Conservation (phyloP, 2,329 filamentous ascomycete species). For the Penicillium frequentans region DNA sequence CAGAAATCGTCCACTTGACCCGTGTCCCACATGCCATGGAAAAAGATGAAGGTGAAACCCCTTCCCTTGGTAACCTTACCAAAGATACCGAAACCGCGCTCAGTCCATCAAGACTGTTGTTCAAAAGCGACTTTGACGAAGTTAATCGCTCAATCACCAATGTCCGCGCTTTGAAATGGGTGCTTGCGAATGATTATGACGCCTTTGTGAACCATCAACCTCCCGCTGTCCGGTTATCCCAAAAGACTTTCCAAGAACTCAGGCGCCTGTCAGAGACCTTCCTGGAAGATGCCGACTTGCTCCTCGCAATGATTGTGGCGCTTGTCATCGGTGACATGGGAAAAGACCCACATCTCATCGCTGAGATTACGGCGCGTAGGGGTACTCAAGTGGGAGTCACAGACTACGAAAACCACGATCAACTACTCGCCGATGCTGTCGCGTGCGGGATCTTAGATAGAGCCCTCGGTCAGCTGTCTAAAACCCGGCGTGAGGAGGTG, state of each 20-base stretch:
- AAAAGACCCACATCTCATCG: neutral
- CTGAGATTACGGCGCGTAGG: neutral
- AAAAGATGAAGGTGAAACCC: neutral
- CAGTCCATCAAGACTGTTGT: neutral
- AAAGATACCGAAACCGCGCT: neutral
- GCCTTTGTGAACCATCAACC: neutral
- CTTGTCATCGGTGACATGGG: neutral
- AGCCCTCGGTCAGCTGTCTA: neutral
- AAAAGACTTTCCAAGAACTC: neutral
- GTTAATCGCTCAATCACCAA: conserved; percentile 1
- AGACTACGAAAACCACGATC: neutral
- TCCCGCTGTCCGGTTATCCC: neutral
- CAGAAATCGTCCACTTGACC: neutral
- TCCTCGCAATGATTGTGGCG: neutral
- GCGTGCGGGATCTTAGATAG: neutral
- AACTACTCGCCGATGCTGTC: neutral
- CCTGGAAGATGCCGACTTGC: neutral
- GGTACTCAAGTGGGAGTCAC: neutral
- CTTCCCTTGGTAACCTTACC: neutral
- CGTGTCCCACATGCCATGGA: neutral
- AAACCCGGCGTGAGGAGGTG: neutral
- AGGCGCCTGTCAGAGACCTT: neutral
- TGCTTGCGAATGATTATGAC: neutral
- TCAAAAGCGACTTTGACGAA: neutral
- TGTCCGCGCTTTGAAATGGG: neutral